Conservation (phyloP, 1,139 yeast species). For the Yamadazyma buinensis region DNA sequence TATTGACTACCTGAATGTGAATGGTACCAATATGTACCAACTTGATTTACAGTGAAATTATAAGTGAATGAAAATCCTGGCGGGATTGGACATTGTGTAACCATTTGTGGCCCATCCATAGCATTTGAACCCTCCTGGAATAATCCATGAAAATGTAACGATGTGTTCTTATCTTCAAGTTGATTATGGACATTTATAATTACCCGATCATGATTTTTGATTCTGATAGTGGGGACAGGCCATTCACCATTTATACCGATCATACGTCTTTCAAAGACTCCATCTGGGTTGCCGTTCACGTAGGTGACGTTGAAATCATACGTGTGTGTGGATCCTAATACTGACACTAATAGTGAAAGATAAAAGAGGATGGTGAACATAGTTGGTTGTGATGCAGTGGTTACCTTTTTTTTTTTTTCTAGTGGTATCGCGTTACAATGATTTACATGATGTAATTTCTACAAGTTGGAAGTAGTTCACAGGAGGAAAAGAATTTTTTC, state of each 20-base stretch:
- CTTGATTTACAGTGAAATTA: conserved; percentile 84
- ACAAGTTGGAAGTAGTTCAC: too few species aligned
- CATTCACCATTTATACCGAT: conserved; percentile 79
- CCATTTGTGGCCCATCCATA: conserved; percentile 87
- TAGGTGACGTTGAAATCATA: conserved; percentile 75
- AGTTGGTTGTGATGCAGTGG: neutral
- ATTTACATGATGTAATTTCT: too few species aligned
- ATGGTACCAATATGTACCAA: conserved; percentile 94
- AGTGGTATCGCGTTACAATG: too few species aligned
- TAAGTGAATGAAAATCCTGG: conserved; percentile 66
- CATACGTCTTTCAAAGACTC: conserved; percentile 57
- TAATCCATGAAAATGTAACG: conserved; percentile 89
- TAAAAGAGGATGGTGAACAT: neutral
- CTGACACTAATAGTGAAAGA: neutral
- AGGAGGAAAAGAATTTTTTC: too few species aligned
- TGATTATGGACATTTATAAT: conserved; percentile 67
- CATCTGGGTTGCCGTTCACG: conserved; percentile 75
- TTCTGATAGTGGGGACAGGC: conserved; percentile 80
- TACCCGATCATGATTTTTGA: conserved; percentile 74
- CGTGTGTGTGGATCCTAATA: conserved; percentile 43
- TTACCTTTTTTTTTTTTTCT: too few species aligned
- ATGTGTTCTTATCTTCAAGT: conserved; percentile 60
- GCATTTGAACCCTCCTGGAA: conserved; percentile 69
- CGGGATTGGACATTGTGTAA: conserved; percentile 84
- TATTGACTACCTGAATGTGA: conserved; percentile 84